Conservation (phyloP, 192 early-diverging fungal species). For the Chytriomyces confervae region DNA sequence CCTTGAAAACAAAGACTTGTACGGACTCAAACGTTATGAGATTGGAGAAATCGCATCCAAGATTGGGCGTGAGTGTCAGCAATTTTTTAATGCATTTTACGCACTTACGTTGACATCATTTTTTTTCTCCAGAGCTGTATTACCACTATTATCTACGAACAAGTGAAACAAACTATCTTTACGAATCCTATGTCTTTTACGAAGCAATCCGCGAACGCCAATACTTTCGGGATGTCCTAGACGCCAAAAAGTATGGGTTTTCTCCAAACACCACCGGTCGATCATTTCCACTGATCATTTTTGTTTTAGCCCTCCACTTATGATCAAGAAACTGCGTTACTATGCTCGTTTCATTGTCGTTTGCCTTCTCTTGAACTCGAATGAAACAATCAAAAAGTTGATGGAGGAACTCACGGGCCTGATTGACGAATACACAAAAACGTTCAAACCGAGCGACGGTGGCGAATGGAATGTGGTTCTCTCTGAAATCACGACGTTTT, state of each 20-base stretch:
- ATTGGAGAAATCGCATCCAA: constrained; percentile 98
- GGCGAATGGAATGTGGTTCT: constrained; percentile 81
- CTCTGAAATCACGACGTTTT: constrained; percentile 70
- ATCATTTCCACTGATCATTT: background rate
- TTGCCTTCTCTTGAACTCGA: constrained; percentile 83
- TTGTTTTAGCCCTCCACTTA: constrained; percentile 73
- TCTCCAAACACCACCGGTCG: background rate
- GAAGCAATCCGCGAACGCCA: constrained; percentile 92
- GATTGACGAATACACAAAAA: constrained; percentile 86
- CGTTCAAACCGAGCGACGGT: constrained; percentile 87
- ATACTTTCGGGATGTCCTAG: constrained; percentile 95
- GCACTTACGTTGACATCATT: constrained; percentile 39
- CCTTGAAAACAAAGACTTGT: constrained; percentile 85
- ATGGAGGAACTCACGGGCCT: constrained; percentile 82
- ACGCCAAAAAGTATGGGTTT: constrained; percentile 81
- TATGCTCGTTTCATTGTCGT: constrained; percentile 98
- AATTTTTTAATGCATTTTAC: background rate
- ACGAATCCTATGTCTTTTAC: constrained; percentile 95
- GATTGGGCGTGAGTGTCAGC: constrained; percentile 84
- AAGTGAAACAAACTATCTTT: constrained; percentile 94
- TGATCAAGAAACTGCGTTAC: constrained; percentile 98
- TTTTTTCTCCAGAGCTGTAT: constrained; percentile 48
- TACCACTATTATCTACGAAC: constrained; percentile 77
- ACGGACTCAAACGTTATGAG: constrained; percentile 96
- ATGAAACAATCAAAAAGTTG: constrained; percentile 78